A percentile compares a stretch with the other conserved stretches of the same genome.
phyloP scores from a whole-genome alignment of 2,329 filamentous ascomycete genomes.

The Colletotrichum agaves region DNA sequence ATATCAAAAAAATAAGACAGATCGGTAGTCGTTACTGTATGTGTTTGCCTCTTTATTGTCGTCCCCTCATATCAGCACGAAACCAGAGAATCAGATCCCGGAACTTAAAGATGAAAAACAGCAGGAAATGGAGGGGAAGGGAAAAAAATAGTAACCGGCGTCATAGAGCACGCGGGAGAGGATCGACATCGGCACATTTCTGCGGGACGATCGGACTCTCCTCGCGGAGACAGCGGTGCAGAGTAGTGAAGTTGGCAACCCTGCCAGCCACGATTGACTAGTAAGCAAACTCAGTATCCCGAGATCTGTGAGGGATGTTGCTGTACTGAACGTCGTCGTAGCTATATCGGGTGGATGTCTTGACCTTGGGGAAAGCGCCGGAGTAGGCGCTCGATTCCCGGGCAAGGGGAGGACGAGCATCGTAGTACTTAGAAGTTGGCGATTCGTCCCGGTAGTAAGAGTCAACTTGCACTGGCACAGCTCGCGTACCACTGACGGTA shows the following conservation, averaged over 20 bases:
- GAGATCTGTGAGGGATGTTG: constrained; percentile 42
- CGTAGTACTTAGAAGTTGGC: constrained; percentile 30
- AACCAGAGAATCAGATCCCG: constrained; percentile 32
- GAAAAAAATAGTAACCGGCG: not conserved
- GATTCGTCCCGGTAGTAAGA: constrained; percentile 40
- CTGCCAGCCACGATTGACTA: not conserved
- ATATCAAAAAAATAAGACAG: constrained; percentile 37
- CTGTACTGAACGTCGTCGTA: constrained; percentile 48
- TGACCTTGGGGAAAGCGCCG: constrained; percentile 47
- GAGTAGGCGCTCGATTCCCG: constrained; percentile 46
- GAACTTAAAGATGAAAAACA: constrained; percentile 7
- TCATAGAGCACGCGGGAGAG: constrained; percentile 4
- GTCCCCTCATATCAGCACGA: constrained; percentile 32
- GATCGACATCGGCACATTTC: constrained; percentile 17
- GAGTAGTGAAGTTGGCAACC: not conserved
- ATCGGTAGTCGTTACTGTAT: constrained; percentile 38
- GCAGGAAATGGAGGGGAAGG: not conserved
- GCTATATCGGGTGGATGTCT: constrained; percentile 46
- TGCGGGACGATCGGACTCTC: constrained; percentile 20
- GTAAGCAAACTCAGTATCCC: constrained; percentile 40
- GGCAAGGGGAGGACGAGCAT: constrained; percentile 42
- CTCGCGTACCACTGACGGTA: constrained; percentile 40
- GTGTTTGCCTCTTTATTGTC: constrained; percentile 30
- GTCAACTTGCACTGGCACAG: constrained; percentile 41
- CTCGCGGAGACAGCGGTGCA: constrained; percentile 4